These are phyloP conservation scores for Candida sonorensis DNA, from an alignment of 805 yeast genomes.

Conservation along the genomic window DNA sequence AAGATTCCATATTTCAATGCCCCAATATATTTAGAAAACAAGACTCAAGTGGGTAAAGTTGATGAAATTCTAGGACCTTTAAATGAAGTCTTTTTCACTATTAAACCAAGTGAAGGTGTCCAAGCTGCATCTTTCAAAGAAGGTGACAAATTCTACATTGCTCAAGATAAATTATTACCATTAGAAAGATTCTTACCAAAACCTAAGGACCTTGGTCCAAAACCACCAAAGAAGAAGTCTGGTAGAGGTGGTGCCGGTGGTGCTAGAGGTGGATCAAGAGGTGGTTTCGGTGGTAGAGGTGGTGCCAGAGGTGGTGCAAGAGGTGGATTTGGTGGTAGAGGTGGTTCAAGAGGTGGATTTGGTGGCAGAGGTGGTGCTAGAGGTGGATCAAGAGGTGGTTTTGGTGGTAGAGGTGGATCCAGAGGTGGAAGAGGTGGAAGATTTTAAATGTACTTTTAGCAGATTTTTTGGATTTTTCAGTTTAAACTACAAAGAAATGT, in stretches of 20 bases:
- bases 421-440: constrained; percentile 22
- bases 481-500: too few relatives aligned
- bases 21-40: constrained; percentile 94
- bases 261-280: constrained; percentile 40
- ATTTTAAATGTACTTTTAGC: constrained; percentile 8
- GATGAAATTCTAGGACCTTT: constrained; percentile 97
- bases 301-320: constrained; percentile 32
- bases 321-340: constrained; percentile 37
- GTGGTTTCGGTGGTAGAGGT: constrained; percentile 34
- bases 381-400: constrained; percentile 38
- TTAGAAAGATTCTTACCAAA: constrained; percentile 95
- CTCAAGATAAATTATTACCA: constrained; percentile 91
- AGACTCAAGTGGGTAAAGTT: constrained; percentile 93
- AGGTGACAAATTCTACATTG: constrained; percentile 95
- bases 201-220: constrained; percentile 83
- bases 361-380: constrained; percentile 43
- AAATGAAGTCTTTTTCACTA: constrained; percentile 96
- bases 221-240: constrained; percentile 65
- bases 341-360: constrained; percentile 34
- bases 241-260: constrained; percentile 48
- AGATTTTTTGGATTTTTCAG: too few relatives aligned
- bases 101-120: constrained; percentile 94
- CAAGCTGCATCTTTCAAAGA: constrained; percentile 88
- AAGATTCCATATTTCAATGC: constrained; percentile 98
- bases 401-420: constrained; percentile 28